phyloP scores from a whole-genome alignment of 345 rosid species.

The Ricinus communis region DNA sequence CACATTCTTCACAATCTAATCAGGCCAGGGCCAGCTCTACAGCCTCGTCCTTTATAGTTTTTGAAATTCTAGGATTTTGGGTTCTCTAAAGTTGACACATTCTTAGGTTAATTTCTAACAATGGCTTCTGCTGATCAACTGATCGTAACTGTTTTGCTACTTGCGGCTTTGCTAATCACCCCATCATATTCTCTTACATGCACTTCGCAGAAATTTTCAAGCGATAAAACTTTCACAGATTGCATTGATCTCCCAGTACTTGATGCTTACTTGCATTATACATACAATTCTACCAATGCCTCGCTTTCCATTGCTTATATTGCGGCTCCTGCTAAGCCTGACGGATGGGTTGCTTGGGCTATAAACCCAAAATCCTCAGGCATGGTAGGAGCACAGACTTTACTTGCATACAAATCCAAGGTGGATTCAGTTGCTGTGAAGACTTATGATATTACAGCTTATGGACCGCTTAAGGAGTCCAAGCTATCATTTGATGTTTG shows the following conservation, averaged over 20 bases:
- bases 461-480: background rate
- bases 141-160: background rate
- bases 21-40: background rate
- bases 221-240: background rate
- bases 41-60: background rate
- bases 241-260: background rate
- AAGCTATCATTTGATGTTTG: background rate
- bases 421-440: background rate
- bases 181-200: background rate
- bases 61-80: background rate
- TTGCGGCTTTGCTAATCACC: background rate
- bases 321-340: background rate
- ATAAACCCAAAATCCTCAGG: slow-evolving; percentile 3
- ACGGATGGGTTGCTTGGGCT: slow-evolving; percentile 8
- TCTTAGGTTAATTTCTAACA: background rate
- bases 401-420: background rate
- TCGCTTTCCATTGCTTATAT: background rate
- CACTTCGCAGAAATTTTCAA: background rate
- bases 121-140: background rate
- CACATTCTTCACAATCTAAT: background rate
- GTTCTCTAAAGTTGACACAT: background rate
- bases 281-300: background rate
- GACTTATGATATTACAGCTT: background rate
- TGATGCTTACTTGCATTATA: background rate
- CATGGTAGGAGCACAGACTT: slow-evolving; percentile 2